phyloP scores from a whole-genome alignment of 208 protist genomes.

The Leishmania braziliensis region DNA sequence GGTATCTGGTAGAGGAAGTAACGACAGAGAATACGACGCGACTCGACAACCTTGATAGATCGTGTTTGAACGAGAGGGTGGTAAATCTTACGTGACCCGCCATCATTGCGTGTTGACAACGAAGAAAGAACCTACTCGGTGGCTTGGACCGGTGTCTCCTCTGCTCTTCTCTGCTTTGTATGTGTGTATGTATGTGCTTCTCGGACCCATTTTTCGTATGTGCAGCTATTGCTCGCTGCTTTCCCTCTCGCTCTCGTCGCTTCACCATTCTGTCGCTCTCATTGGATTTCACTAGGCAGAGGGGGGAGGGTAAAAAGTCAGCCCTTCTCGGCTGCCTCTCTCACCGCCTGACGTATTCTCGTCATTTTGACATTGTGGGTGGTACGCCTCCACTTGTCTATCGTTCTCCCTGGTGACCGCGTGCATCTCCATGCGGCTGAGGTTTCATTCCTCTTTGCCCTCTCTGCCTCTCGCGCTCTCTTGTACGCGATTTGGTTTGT shows the following conservation, averaged over 20 bases:
- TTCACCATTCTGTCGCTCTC: background rate
- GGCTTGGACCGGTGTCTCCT: background rate
- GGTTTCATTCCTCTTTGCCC: too few species aligned
- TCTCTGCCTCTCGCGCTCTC: too few species aligned
- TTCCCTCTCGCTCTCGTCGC: background rate
- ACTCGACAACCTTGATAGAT: background rate
- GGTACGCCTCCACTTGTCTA: background rate
- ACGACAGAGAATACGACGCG: background rate
- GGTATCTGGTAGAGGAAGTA: background rate
- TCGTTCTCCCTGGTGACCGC: background rate
- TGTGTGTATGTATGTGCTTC: background rate
- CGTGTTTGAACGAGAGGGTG: background rate
- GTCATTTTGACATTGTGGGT: background rate
- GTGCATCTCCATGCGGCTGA: too few species aligned
- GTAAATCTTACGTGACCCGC: background rate
- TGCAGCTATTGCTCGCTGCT: background rate
- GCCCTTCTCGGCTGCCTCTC: background rate
- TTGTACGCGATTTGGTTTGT: background rate
- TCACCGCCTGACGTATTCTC: background rate
- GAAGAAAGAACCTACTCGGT: background rate
- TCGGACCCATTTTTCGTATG: background rate
- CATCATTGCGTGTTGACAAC: background rate
- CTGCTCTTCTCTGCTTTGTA: background rate
- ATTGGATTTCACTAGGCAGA: background rate
- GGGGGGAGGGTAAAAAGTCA: background rate